Percentiles rank a stretch among this genome's conserved stretches.
phyloP scores from a whole-genome alignment of 305 asterid genomes.

The Plantago coronopus region DNA sequence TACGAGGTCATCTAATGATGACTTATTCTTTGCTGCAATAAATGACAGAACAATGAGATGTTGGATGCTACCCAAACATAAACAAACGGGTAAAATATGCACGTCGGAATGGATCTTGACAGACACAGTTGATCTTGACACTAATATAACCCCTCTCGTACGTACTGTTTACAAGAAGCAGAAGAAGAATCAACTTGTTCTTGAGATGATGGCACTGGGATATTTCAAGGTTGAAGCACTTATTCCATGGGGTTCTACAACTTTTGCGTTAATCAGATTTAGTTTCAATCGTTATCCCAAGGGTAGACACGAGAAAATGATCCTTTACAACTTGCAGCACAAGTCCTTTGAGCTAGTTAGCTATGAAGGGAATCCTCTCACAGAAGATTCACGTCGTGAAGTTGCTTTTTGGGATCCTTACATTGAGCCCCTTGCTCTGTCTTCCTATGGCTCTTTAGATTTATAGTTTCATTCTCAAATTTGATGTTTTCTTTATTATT shows the following conservation, averaged over 20 bases:
- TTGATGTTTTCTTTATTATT: too few species aligned
- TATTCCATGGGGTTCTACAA: not conserved
- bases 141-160: not conserved
- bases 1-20: slow-evolving; percentile 1
- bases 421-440: not conserved
- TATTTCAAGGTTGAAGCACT: not conserved
- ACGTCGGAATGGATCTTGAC: not conserved
- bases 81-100: not conserved
- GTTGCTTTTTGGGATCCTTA: not conserved
- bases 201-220: not conserved
- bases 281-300: not conserved
- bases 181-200: not conserved
- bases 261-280: not conserved
- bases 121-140: not conserved
- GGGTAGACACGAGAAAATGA: not conserved
- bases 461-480: too few species aligned
- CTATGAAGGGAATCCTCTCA: not conserved
- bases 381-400: not conserved
- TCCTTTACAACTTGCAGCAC: not conserved
- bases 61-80: not conserved
- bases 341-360: not conserved
- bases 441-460: not conserved
- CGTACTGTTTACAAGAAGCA: not conserved
- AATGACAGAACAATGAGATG: not conserved
- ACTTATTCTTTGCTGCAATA: not conserved